phyloP scores from a whole-genome alignment of 345 rosid species.

The Salix caprea region DNA sequence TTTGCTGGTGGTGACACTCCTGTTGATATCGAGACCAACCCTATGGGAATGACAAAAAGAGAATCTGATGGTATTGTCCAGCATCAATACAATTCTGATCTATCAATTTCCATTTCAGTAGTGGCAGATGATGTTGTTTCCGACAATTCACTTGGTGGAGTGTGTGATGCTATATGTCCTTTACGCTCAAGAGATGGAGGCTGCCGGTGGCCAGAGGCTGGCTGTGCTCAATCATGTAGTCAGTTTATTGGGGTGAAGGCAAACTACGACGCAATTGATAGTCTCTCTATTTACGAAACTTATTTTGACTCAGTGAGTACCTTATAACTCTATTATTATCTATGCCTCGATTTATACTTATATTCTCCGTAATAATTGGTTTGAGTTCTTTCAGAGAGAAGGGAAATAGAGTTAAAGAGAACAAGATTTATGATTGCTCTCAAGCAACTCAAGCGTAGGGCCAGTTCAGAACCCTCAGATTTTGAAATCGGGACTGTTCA shows the following conservation, averaged over 20 bases:
- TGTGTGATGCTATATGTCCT: conserved; percentile 68
- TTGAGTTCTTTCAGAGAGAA: background rate
- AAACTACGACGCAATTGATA: conserved; percentile 82
- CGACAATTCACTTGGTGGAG: conserved; percentile 30
- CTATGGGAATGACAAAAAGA: conserved; percentile 26
- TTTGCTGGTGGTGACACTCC: conserved; percentile 60
- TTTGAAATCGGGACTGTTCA: conserved; percentile 22
- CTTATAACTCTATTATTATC: background rate
- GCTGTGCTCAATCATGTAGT: conserved; percentile 74
- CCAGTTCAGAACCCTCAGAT: conserved; percentile 17
- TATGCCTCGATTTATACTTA: background rate
- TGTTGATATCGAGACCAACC: conserved; percentile 49
- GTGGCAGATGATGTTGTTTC: conserved; percentile 44
- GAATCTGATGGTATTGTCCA: conserved; percentile 22
- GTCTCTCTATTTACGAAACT: conserved; percentile 65
- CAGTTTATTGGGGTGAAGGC: conserved; percentile 82
- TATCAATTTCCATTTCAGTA: conserved; percentile 60
- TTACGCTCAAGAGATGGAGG: conserved; percentile 62
- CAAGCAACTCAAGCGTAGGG: background rate
- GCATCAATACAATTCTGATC: conserved; percentile 45
- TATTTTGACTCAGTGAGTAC: conserved; percentile 59
- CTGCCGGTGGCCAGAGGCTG: conserved; percentile 90
- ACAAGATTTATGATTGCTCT: background rate
- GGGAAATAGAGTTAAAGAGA: background rate
- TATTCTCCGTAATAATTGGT: background rate